Conservation (phyloP, 2,329 filamentous ascomycete species). For the Camillea tinctor region DNA sequence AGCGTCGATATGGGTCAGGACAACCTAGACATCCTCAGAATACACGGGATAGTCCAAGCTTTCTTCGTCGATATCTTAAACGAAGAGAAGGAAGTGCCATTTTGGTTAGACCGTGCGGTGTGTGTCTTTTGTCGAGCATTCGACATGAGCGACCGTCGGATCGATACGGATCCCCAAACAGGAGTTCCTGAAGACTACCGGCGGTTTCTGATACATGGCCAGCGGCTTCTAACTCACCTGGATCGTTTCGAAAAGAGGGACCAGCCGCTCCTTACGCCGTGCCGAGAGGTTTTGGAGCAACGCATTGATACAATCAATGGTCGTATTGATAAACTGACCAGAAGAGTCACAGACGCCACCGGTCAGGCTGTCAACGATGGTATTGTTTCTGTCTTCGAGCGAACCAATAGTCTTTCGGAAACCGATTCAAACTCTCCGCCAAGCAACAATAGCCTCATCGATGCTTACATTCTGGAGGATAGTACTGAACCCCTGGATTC, state of each 20-base stretch:
- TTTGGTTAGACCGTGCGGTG: slow-evolving; percentile 50
- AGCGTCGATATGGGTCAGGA: slow-evolving; percentile 43
- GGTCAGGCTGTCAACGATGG: slow-evolving; percentile 33
- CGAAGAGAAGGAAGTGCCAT: slow-evolving; percentile 39
- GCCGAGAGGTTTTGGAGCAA: slow-evolving; percentile 34
- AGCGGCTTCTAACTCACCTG: slow-evolving; percentile 44
- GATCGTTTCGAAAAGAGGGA: slow-evolving; percentile 37
- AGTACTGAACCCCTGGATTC: slow-evolving; percentile 30
- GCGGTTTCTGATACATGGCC: slow-evolving; percentile 51
- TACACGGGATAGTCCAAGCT: slow-evolving; percentile 52
- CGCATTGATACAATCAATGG: slow-evolving; percentile 38
- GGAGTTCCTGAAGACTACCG: slow-evolving; percentile 53
- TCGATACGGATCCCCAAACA: slow-evolving; percentile 39
- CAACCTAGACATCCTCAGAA: slow-evolving; percentile 47
- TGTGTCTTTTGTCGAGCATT: slow-evolving; percentile 50
- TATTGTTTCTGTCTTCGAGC: slow-evolving; percentile 50
- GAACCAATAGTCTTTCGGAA: slow-evolving; percentile 48
- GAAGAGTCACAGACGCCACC: slow-evolving; percentile 38
- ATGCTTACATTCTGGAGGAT: slow-evolving; percentile 28
- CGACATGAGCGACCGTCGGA: slow-evolving; percentile 43
- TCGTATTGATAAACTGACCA: slow-evolving; percentile 44
- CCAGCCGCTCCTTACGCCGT: slow-evolving; percentile 29
- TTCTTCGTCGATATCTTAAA: slow-evolving; percentile 50
- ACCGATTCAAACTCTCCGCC: slow-evolving; percentile 43
- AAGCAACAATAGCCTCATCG: slow-evolving; percentile 33